Base-by-base conservation (phyloP, 768 basidiomycete species). In the Boletus rufocinnamomeus region DNA sequence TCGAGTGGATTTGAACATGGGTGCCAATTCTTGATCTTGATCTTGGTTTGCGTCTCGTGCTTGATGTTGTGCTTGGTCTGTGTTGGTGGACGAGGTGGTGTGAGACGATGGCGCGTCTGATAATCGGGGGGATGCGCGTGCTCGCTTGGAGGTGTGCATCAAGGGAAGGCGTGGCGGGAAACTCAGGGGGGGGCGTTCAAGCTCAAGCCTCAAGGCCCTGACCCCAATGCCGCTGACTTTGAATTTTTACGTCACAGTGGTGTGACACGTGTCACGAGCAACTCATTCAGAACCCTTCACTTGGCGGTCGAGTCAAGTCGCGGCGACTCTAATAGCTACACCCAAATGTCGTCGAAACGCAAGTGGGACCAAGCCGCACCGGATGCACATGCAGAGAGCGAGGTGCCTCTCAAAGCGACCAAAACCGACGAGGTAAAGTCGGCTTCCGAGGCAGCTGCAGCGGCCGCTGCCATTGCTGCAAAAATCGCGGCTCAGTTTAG, bases 401-500 rank as follows among this genome's bases (percentile, higher is more conserved):
- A 69, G 54, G 6, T 76, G 75, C 80, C 82, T 2, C 57, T 71
- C 10, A 84, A 84, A 56, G 76, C 74, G 2, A 68, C 73, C 14
- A 81, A 80, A 62, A 72, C 70, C 2, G 82, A 84, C 1, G 82
- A 83, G 45, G 76, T 72, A 48, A 82, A 84, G 66, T 74, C 74
- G 2, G 83, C 84, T 0, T 80, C 81, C 1, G 83, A 84, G 53
- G 82, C 84, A 6, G 84, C 85, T 2, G 87, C 88, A 4, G 87
- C 85, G 0, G 88, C 89, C 1, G 90, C 89, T 10, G 93, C 93
- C 44, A 93, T 95, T 62, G 93, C 94, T 58, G 94, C 95, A 59
- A 94, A 95, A 82, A 95, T 97, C 72, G 94, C 95, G 8, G 93
- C 91, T 0, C 90, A 93, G 67, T 90, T 93, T 60, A 81, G 79